phyloP scores from a whole-genome alignment of 176 grass and related monocot species.

The Carex parvula region DNA sequence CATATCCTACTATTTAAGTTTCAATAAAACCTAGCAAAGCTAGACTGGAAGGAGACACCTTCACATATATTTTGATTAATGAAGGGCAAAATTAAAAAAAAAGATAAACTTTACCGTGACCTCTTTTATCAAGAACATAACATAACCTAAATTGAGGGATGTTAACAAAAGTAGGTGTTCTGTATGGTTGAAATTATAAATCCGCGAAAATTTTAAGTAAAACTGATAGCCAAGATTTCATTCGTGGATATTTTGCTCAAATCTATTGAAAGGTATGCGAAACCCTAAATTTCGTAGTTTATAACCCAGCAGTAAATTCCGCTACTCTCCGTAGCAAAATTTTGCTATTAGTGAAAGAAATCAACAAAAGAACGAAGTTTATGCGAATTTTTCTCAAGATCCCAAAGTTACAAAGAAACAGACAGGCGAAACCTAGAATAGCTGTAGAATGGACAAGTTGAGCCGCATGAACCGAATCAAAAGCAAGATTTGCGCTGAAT shows the following conservation, averaged over 20 bases:
- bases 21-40: not conserved
- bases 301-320: not conserved
- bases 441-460: not conserved
- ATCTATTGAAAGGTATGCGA: not conserved
- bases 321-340: not conserved
- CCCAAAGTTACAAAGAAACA: slow-evolving; percentile 9
- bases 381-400: not conserved
- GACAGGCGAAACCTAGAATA: not conserved
- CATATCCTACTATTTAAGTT: not conserved
- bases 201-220: not conserved
- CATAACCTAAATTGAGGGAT: not conserved
- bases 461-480: not conserved
- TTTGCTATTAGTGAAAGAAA: not conserved
- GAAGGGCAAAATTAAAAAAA: not conserved
- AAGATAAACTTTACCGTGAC: not conserved
- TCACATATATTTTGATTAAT: not conserved
- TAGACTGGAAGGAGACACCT: not conserved
- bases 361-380: not conserved
- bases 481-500: not conserved
- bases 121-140: not conserved
- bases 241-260: not conserved
- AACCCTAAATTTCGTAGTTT: slow-evolving; percentile 14
- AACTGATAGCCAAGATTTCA: not conserved
- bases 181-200: not conserved
- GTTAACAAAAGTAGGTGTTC: not conserved